Percentiles rank a stretch among this genome's conserved stretches.
Evolutionary conservation across 352 stramenopile species (phyloP).

Genomic region (Pythium volutum): DNA sequence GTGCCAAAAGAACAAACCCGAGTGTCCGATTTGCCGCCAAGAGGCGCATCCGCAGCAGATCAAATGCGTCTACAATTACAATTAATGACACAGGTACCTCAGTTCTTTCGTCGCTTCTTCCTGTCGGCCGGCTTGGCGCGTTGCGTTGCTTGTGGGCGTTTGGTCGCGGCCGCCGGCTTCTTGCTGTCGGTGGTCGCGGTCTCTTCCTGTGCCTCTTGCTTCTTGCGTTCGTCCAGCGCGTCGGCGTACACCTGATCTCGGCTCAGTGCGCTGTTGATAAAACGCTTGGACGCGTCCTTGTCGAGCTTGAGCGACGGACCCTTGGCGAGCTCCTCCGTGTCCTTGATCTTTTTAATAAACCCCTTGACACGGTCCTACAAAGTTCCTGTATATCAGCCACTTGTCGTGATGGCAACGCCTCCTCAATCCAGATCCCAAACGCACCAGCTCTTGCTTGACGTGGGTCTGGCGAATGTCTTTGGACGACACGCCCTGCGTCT

Average conservation of each 20-base stretch:
- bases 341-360: slow-evolving; percentile 90
- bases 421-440: too few relatives aligned
- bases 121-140: slow-evolving; percentile 33
- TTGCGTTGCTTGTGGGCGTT: slow-evolving; percentile 17
- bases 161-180: slow-evolving; percentile 15
- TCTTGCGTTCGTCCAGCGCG: slow-evolving; percentile 53
- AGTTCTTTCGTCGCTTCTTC: slow-evolving; percentile 43
- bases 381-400: neutral
- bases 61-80: slow-evolving; percentile 91
- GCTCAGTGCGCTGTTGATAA: slow-evolving; percentile 83
- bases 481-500: slow-evolving; percentile 81
- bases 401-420: too few relatives aligned
- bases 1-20: slow-evolving; percentile 90
- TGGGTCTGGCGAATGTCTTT: slow-evolving; percentile 89
- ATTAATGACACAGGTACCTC: slow-evolving; percentile 34
- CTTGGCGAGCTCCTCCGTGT: slow-evolving; percentile 80
- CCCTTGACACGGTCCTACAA: slow-evolving; percentile 77
- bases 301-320: slow-evolving; percentile 72
- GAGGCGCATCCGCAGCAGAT: slow-evolving; percentile 87
- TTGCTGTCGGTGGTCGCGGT: slow-evolving; percentile 36
- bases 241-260: slow-evolving; percentile 83
- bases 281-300: slow-evolving; percentile 75
- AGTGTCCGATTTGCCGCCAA: slow-evolving; percentile 89
- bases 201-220: slow-evolving; percentile 42
- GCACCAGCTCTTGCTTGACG: slow-evolving; percentile 85